Evolutionary conservation across 2,329 filamentous ascomycete genomes (phyloP).

Genomic region (Aschersonia sp.): DNA sequence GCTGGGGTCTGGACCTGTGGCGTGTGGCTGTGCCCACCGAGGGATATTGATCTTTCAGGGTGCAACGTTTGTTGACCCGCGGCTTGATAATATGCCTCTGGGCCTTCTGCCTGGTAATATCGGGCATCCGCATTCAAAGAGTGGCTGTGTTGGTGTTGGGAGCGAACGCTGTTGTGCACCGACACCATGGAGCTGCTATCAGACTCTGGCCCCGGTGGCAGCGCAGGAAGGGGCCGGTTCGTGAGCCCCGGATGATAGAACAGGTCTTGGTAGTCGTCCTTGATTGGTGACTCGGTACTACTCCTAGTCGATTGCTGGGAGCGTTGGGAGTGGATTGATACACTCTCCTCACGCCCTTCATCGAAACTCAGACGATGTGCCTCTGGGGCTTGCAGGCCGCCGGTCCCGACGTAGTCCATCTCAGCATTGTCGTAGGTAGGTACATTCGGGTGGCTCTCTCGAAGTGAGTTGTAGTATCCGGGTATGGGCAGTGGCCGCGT

Average conservation of each 20-base stretch:
- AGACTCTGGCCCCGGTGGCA: slow-evolving; percentile 45
- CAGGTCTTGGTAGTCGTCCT: slow-evolving; percentile 71
- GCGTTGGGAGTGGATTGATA: slow-evolving; percentile 38
- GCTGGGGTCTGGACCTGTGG: slow-evolving; percentile 70
- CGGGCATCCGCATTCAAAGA: slow-evolving; percentile 32
- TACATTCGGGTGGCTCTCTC: slow-evolving; percentile 14
- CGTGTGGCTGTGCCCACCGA: slow-evolving; percentile 68
- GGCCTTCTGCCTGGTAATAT: slow-evolving; percentile 22
- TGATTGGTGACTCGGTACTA: slow-evolving; percentile 49
- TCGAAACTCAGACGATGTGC: slow-evolving; percentile 74
- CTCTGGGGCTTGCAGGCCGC: slow-evolving; percentile 66
- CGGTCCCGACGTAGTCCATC: slow-evolving; percentile 82
- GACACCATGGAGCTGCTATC: slow-evolving; percentile 43
- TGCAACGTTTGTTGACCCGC: slow-evolving; percentile 22
- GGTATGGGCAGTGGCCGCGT: slow-evolving; percentile 34
- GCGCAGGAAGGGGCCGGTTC: slow-evolving; percentile 46
- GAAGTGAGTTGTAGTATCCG: slow-evolving; percentile 15
- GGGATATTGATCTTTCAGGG: slow-evolving; percentile 62
- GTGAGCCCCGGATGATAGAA: slow-evolving; percentile 83
- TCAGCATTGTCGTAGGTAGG: slow-evolving; percentile 44
- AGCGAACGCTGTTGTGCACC: slow-evolving; percentile 24
- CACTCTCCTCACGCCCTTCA: slow-evolving; percentile 65
- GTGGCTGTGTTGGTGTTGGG: slow-evolving; percentile 32
- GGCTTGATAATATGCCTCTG: slow-evolving; percentile 35
- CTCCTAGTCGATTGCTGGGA: slow-evolving; percentile 15